Evolutionary conservation across 1,284 basidiomycete genomes (phyloP).

Genomic region (Trichosporon sp.): DNA sequence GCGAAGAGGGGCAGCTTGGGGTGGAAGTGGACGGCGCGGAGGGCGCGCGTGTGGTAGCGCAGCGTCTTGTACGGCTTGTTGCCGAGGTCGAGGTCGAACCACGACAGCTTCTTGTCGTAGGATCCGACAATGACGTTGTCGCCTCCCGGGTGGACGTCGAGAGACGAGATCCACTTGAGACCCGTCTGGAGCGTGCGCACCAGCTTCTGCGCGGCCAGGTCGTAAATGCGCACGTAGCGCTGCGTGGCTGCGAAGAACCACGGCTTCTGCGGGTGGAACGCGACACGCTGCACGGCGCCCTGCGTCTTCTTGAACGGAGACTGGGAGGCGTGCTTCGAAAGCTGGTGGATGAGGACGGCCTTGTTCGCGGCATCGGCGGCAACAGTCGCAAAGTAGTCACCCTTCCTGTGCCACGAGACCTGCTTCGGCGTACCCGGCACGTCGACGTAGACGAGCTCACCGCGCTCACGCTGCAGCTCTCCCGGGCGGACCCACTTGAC

Average conservation of each 20-base stretch:
- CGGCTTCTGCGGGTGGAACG: constrained; percentile 93
- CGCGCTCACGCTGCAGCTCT: constrained; percentile 59
- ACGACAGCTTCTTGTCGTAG: constrained; percentile 95
- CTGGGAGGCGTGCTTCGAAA: constrained; percentile 90
- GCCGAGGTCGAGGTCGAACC: constrained; percentile 97
- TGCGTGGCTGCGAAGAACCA: constrained; percentile 99
- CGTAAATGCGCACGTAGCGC: constrained; percentile 93
- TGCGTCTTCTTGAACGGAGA: constrained; percentile 95
- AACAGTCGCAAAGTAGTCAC: constrained; percentile 94
- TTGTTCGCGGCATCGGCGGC: constrained; percentile 55
- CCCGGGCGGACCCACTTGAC: constrained; percentile 61
- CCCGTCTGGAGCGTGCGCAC: constrained; percentile 91
- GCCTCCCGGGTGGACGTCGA: constrained; percentile 94
- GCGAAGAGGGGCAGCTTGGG: constrained; percentile 94
- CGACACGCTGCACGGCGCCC: constrained; percentile 83
- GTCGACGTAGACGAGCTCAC: constrained; percentile 60
- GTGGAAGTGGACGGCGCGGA: constrained; percentile 89
- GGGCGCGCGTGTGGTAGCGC: constrained; percentile 91
- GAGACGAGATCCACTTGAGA: constrained; percentile 92
- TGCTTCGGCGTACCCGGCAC: constrained; percentile 79
- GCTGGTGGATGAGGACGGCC: constrained; percentile 76
- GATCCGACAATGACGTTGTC: constrained; percentile 96
- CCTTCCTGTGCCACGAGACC: constrained; percentile 88
- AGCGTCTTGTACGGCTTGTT: constrained; percentile 96
- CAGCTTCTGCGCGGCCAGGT: constrained; percentile 88